Evolutionary conservation across 441 rosid species (phyloP).

Genomic region (Populus trichocarpa): DNA sequence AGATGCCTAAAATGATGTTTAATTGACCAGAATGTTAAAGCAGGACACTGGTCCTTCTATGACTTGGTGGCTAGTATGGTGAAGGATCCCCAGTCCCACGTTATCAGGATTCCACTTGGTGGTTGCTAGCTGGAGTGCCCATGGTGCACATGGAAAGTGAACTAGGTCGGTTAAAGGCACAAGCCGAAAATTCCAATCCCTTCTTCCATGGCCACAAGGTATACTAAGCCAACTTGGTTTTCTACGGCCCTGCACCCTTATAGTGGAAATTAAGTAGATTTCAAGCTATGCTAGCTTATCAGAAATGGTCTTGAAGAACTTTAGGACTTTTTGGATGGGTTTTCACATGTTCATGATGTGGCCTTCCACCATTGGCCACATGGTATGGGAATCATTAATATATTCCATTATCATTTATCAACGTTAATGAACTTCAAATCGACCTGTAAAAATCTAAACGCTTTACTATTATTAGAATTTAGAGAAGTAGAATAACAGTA

Average conservation of each 20-base stretch:
- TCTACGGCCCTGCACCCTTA: neutral
- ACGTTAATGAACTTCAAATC: neutral
- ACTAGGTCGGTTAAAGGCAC: too few species aligned
- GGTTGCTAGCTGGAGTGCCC: too few species aligned
- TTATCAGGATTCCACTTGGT: too few species aligned
- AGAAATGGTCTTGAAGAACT: neutral
- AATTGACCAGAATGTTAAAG: too few species aligned
- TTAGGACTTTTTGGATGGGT: neutral
- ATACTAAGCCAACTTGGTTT: neutral
- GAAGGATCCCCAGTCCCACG: too few species aligned
- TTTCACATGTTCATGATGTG: neutral
- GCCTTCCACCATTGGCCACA: neutral
- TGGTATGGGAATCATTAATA: neutral
- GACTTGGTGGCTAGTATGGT: too few species aligned
- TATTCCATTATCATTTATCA: neutral
- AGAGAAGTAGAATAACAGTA: neutral
- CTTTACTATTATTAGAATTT: neutral
- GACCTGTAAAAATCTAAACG: neutral
- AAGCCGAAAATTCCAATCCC: neutral
- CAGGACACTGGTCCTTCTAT: too few species aligned
- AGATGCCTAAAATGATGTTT: too few species aligned
- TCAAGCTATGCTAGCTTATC: neutral
- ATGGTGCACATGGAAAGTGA: too few species aligned
- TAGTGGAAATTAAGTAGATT: too few species aligned
- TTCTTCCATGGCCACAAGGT: neutral